Percentiles rank a stretch among this genome's conserved stretches.
Conservation (phyloP, 2,329 filamentous ascomycete species). For the Fusarium transvaalense region DNA sequence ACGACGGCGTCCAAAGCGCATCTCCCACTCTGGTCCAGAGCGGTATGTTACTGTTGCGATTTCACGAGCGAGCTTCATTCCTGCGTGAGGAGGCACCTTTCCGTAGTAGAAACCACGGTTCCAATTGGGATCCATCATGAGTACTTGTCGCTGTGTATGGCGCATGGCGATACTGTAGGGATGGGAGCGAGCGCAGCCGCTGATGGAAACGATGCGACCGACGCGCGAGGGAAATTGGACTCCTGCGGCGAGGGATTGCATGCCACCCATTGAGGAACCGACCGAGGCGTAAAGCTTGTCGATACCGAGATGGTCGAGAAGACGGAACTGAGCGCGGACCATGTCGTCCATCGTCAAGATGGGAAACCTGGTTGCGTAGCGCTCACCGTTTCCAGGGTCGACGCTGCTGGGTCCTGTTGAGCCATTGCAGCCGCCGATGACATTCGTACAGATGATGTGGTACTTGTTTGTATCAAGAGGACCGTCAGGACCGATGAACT, state of each 20-base stretch:
- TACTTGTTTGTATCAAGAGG: constrained; percentile 92
- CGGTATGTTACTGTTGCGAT: constrained; percentile 98
- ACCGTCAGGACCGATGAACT: constrained; percentile 90
- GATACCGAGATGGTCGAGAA: constrained; percentile 84
- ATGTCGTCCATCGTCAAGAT: constrained; percentile 97
- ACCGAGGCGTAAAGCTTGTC: constrained; percentile 89
- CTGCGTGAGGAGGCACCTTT: constrained; percentile 87
- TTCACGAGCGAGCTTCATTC: constrained; percentile 97
- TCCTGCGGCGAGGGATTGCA: constrained; percentile 93
- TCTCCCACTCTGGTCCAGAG: constrained; percentile 97
- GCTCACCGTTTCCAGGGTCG: constrained; percentile 87
- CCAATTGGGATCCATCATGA: constrained; percentile 99
- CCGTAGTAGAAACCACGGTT: constrained; percentile 94
- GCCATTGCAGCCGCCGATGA: constrained; percentile 94
- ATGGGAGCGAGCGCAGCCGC: constrained; percentile 92
- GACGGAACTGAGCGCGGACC: constrained; percentile 93
- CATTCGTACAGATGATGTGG: constrained; percentile 95
- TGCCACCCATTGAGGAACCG: constrained; percentile 97
- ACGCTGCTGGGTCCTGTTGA: constrained; percentile 91
- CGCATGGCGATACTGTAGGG: constrained; percentile 99
- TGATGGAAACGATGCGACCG: constrained; percentile 86
- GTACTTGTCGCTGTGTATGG: constrained; percentile 94
- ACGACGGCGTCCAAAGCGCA: constrained; percentile 87
- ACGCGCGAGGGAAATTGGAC: constrained; percentile 86
- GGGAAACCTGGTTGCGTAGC: constrained; percentile 94